Evolutionary conservation across 768 basidiomycete species (phyloP).

Genomic region (Lactifluus pinguis): DNA sequence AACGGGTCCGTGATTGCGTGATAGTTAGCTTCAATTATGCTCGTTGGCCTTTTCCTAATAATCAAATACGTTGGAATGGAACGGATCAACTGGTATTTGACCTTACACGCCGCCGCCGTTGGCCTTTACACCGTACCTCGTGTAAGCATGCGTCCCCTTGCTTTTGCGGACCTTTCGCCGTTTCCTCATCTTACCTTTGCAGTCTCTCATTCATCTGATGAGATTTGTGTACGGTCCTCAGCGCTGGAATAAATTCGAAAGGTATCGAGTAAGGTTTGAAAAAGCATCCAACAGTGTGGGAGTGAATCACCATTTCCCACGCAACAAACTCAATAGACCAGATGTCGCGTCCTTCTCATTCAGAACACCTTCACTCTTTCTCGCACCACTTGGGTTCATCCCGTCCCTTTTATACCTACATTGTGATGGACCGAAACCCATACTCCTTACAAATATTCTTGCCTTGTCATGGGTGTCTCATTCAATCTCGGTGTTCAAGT

Average conservation of each 20-base stretch:
- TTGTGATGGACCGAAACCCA: constrained; percentile 37
- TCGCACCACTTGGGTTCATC: constrained; percentile 50
- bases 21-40: constrained; percentile 59
- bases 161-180: background rate
- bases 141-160: constrained; percentile 30
- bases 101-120: constrained; percentile 61
- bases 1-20: background rate
- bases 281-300: constrained; percentile 37
- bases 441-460: constrained; percentile 66
- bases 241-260: constrained; percentile 50
- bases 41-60: constrained; percentile 60
- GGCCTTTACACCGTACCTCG: constrained; percentile 64
- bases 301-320: background rate
- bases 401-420: constrained; percentile 60
- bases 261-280: constrained; percentile 31
- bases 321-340: constrained; percentile 19
- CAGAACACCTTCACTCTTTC: constrained; percentile 46
- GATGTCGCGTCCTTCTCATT: constrained; percentile 36
- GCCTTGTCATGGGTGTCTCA: constrained; percentile 74
- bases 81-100: constrained; percentile 77
- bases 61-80: constrained; percentile 70
- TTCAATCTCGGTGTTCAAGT: constrained; percentile 65
- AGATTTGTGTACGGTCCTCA: constrained; percentile 40
- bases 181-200: background rate
- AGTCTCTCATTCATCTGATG: constrained; percentile 46